Base-by-base conservation (phyloP, 148 eudicot species). In the Euryodendron excelsum region DNA sequence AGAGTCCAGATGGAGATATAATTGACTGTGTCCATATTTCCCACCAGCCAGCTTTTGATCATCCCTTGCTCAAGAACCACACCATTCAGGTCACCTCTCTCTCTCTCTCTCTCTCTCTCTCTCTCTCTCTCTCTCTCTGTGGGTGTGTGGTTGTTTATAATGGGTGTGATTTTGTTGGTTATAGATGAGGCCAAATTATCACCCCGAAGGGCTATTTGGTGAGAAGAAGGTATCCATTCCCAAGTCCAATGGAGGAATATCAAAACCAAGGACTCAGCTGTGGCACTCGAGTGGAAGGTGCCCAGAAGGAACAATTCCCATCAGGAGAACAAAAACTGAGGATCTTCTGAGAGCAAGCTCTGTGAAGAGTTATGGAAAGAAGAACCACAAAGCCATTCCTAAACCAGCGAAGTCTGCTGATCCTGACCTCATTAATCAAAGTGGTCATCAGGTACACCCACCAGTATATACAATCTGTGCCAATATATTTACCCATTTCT, bases 1-100 rank as follows among this genome's bases (percentile, higher is more conserved):
- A 93, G 98, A 91, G 98, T 82, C 96, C 96, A 83, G 95, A 93
- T 85, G 97, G 97, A 65, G 97, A 93, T 81, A 39, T 84, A 31
- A 91, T 93, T 58, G 98, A 93, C 66, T 93, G 96, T 65, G 87
- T 93, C 75, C 93, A 70, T 77, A 86, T 90, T 44, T 76, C 87
- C 67, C 91, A 87, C 77, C 27, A 36, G 31, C 45, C 36, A 15
- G 67, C 9, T 48, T 28, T 77, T 76, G 69, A 45, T 45, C 98
- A 91, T 56, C 96, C 98, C 67, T 74, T 82, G 36, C 86, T 93
- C 74, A 88, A 85, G 76, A 90, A 91, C 78, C 94, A 91, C 74
- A 91, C 90, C 34, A 80, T 93, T 84, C 94, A 88, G 96, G 96
- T 91, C 45, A 41, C 45, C 56, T 45, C 13, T 69, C 56, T 45